These are phyloP conservation scores for Geotrichum reessii DNA, from an alignment of 1,139 yeast species.

Conservation along the genomic window DNA sequence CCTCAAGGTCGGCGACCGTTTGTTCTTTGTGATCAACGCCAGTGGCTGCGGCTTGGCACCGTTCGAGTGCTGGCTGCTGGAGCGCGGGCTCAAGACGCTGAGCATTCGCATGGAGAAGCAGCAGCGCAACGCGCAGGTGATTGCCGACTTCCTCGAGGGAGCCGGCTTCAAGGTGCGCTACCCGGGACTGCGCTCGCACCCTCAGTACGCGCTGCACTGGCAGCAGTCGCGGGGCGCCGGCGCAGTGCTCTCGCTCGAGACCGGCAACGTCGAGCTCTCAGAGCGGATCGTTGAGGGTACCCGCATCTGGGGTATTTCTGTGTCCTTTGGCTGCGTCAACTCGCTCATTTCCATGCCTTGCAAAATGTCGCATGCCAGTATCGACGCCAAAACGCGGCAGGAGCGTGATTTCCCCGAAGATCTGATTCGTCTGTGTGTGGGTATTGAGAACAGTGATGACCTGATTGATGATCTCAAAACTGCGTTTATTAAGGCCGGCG, in stretches of 20 bases:
- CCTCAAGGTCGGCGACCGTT: constrained; percentile 55
- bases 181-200: constrained; percentile 78
- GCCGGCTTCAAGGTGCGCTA: constrained; percentile 64
- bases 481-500: constrained; percentile 41
- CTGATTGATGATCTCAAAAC: constrained; percentile 63
- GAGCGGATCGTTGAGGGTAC: constrained; percentile 73
- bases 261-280: constrained; percentile 63
- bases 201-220: constrained; percentile 72
- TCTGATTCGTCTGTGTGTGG: constrained; percentile 79
- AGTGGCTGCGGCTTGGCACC: constrained; percentile 90
- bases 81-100: constrained; percentile 81
- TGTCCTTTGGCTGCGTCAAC: constrained; percentile 90
- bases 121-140: constrained; percentile 65
- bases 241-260: constrained; percentile 82
- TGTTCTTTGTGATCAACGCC: constrained; percentile 76
- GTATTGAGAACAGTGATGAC: constrained; percentile 66
- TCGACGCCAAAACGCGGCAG: constrained; percentile 77
- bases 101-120: constrained; percentile 82
- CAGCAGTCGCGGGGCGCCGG: constrained; percentile 82
- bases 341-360: constrained; percentile 90
- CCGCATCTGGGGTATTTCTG: constrained; percentile 80
- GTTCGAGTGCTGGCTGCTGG: constrained; percentile 81
- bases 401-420: constrained; percentile 92
- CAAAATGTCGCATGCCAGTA: constrained; percentile 94
- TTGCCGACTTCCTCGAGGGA: constrained; percentile 66